Conservation (phyloP, 2,329 filamentous ascomycete species). For the Gnomoniopsis sp. region DNA sequence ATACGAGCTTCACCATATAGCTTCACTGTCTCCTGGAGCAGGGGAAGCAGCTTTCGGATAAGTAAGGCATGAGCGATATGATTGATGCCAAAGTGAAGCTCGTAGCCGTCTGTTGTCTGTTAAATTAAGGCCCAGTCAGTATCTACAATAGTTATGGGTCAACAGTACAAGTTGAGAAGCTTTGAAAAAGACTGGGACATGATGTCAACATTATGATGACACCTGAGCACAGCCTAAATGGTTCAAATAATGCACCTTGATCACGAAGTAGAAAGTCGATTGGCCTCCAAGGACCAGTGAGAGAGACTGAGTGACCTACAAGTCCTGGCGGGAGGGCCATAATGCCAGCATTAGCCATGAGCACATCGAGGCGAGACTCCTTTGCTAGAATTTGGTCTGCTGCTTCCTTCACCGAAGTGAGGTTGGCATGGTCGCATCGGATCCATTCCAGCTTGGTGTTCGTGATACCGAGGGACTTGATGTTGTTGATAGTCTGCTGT, state of each 20-base stretch:
- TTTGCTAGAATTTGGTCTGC: slow-evolving; percentile 27
- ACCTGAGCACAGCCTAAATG: too few species aligned
- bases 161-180: too few species aligned
- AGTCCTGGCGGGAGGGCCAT: slow-evolving; percentile 33
- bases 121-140: background rate
- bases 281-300: background rate
- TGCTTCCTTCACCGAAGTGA: slow-evolving; percentile 30
- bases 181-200: too few species aligned
- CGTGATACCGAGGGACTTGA: slow-evolving; percentile 20
- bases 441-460: slow-evolving; percentile 29
- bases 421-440: slow-evolving; percentile 25
- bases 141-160: too few species aligned
- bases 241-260: too few species aligned
- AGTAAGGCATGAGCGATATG: slow-evolving; percentile 45
- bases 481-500: slow-evolving; percentile 30
- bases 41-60: slow-evolving; percentile 21
- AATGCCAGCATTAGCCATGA: slow-evolving; percentile 45
- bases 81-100: slow-evolving; percentile 47
- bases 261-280: too few species aligned
- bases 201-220: too few species aligned
- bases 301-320: background rate
- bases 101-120: slow-evolving; percentile 41
- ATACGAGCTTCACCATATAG: slow-evolving; percentile 11
- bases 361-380: slow-evolving; percentile 34
- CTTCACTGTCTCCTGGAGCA: slow-evolving; percentile 27